Percentiles rank a stretch among this genome's conserved stretches.
phyloP scores from a whole-genome alignment of 2,329 filamentous ascomycete genomes.

The Grosmannia huntii region DNA sequence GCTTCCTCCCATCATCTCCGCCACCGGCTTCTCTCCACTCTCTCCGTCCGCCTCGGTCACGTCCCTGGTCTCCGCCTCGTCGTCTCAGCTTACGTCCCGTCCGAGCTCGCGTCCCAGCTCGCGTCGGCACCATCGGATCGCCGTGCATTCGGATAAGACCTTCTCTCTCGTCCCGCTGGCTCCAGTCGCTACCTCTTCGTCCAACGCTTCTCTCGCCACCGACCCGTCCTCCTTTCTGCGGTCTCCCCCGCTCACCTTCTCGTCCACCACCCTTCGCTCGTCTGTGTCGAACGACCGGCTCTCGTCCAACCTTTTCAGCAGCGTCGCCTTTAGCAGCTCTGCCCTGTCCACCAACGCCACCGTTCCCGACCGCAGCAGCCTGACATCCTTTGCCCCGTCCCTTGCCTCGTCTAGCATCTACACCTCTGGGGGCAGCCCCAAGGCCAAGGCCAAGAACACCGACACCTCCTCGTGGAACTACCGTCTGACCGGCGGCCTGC shows the following conservation, averaged over 20 bases:
- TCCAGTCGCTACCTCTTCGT: conserved; percentile 5
- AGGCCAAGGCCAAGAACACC: conserved; percentile 13
- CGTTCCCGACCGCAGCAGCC: conserved; percentile 30
- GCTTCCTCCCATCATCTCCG: neutral
- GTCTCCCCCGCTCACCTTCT: conserved; percentile 31
- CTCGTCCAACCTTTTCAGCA: conserved; percentile 34
- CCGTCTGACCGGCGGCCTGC: conserved; percentile 40
- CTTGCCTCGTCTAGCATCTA: conserved; percentile 22
- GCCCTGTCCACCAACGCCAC: conserved; percentile 29
- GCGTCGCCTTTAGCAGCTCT: conserved; percentile 31
- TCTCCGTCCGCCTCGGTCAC: conserved; percentile 7
- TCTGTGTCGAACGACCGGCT: conserved; percentile 36
- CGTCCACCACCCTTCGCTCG: conserved; percentile 22
- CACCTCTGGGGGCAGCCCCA: conserved; percentile 22
- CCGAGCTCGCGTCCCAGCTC: conserved; percentile 23
- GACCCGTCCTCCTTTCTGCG: conserved; percentile 14
- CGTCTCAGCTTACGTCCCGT: conserved; percentile 14
- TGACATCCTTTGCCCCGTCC: conserved; percentile 20
- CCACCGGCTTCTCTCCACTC: conserved; percentile 7
- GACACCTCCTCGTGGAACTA: conserved; percentile 35
- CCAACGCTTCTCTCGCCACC: conserved; percentile 6
- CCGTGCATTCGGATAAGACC: conserved; percentile 43
- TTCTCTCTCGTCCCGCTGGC: conserved; percentile 35
- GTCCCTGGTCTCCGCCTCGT: conserved; percentile 11
- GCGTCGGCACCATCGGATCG: conserved; percentile 32